Conservation (phyloP, 1,284 basidiomycete species). For the Tylopilus microsporus region DNA sequence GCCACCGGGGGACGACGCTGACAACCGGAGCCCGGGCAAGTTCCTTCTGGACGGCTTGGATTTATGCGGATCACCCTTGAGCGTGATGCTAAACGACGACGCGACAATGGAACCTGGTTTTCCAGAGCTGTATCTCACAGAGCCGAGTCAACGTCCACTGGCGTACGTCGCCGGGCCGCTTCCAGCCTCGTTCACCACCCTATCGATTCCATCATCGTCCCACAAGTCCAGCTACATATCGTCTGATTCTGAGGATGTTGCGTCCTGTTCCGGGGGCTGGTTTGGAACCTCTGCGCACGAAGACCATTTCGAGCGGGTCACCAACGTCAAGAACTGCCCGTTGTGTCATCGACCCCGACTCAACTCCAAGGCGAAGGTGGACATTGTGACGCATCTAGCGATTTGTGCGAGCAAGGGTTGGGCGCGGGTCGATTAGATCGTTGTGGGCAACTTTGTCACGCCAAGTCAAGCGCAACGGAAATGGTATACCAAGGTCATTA, state of each 20-base stretch:
- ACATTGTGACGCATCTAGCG: constrained; percentile 90
- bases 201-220: constrained; percentile 14
- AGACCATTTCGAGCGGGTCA: constrained; percentile 75
- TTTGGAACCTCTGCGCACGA: constrained; percentile 9
- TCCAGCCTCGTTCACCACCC: constrained; percentile 19
- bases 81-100: constrained; percentile 27
- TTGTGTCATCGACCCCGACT: constrained; percentile 87
- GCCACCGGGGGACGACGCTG: constrained; percentile 35
- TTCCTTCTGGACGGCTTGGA: constrained; percentile 52
- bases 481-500: constrained; percentile 88
- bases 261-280: constrained; percentile 7
- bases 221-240: constrained; percentile 36
- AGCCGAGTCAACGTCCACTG: constrained; percentile 45
- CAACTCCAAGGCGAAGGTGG: constrained; percentile 82
- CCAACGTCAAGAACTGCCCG: constrained; percentile 93
- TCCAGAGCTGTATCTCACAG: too few relatives aligned
- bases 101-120: constrained; percentile 25
- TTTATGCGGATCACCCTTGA: constrained; percentile 55
- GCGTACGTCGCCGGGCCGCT: constrained; percentile 29
- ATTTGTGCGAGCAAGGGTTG: constrained; percentile 91
- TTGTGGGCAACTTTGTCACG: constrained; percentile 95
- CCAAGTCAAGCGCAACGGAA: constrained; percentile 94
- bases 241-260: constrained; percentile 45
- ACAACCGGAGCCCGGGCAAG: constrained; percentile 16
- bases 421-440: constrained; percentile 82